Base-by-base conservation (phyloP, 768 basidiomycete species). In the Sporobolomyces phaffii region DNA sequence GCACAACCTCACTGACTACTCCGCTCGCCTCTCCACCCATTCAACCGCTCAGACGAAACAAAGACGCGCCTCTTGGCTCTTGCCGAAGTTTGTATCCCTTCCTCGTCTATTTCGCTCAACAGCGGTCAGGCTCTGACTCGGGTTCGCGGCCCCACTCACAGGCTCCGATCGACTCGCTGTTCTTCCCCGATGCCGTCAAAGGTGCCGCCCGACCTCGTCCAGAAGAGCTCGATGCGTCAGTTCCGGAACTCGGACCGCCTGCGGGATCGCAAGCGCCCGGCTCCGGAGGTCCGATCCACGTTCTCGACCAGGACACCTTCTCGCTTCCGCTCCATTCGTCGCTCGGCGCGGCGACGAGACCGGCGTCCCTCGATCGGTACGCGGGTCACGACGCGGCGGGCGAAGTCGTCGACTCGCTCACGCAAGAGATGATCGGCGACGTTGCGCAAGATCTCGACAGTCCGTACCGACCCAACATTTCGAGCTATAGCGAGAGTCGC, bases 381-480 rank as follows among this genome's bases (percentile, higher is more conserved):
- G 76, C 76, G 4, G 65, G 71, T 4, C 73, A 77, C 44, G 76
- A 75, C 40, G 64, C 64, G 0, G 54, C 70, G 14, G 62, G 59
- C 33, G 67, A 72, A 34, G 63, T 72, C 28, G 53, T 56, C 40
- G 73, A 75, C 36, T 67, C 72, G 22, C 52, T 80, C 69, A 73
- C 73, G 60, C 82, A 82, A 8, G 84, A 85, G 72, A 80, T 82
- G 1, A 74, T 83, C 18, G 80, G 80, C 26, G 84, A 84, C 67
- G 77, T 79, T 6, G 63, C 77, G 10, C 73, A 69, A 60, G 74
- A 76, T 48, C 80, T 81, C 31, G 80, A 80, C 48, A 81, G 81
- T 43, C 78, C 81, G 0, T 83, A 82, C 69, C 78, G 83, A 31
- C 84, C 85, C 6, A 85, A 85, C 75, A 78, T 85, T 24, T 78